A percentile compares a stretch with the other conserved stretches of the same genome.
Evolutionary conservation across 208 protist species (phyloP).

Genomic region (Trypanosoma theileri): DNA sequence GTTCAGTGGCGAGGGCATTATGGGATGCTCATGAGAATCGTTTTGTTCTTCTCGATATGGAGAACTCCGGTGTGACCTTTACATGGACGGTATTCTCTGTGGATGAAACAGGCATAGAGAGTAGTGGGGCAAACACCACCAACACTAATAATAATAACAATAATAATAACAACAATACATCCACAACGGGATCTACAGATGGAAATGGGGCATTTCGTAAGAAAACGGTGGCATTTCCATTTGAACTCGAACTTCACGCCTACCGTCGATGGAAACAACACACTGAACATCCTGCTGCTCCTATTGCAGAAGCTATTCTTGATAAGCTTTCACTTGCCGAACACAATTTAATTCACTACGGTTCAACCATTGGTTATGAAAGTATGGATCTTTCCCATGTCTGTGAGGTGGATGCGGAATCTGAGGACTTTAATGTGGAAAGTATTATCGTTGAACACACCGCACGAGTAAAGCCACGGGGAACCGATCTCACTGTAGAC

Average conservation of each 20-base stretch:
- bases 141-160: not conserved
- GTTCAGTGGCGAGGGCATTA: constrained; percentile 70
- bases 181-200: constrained; percentile 5
- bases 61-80: constrained; percentile 78
- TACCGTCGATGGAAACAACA: constrained; percentile 83
- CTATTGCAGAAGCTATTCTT: constrained; percentile 77
- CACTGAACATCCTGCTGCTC: constrained; percentile 61
- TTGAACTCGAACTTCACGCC: constrained; percentile 81
- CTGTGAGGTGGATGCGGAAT: constrained; percentile 74
- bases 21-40: constrained; percentile 75
- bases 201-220: constrained; percentile 37
- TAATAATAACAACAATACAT: not conserved
- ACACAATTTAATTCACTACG: constrained; percentile 75
- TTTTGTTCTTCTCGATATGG: constrained; percentile 81
- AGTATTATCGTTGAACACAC: constrained; percentile 87
- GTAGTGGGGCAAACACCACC: not conserved
- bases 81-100: constrained; percentile 87
- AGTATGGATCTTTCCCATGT: constrained; percentile 80
- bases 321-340: constrained; percentile 81
- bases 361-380: constrained; percentile 77
- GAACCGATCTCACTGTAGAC: constrained; percentile 75
- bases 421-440: constrained; percentile 85
- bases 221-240: constrained; percentile 84
- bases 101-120: constrained; percentile 56
- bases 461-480: constrained; percentile 58